These are phyloP conservation scores for Hordeum marinum DNA, from an alignment of 176 grass and related monocot genomes.

Conservation along the genomic window DNA sequence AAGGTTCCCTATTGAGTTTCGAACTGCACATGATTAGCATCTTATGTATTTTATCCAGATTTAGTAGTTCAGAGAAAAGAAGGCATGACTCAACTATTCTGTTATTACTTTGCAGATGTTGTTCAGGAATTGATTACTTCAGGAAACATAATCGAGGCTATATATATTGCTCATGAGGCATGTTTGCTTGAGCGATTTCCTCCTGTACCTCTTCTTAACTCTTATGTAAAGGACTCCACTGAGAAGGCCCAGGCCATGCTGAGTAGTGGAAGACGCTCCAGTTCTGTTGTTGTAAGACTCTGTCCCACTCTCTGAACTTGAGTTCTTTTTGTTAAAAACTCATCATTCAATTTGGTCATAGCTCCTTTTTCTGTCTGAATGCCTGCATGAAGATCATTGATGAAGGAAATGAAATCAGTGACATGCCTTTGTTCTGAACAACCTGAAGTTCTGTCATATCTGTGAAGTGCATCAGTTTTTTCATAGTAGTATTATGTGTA, in stretches of 20 bases:
- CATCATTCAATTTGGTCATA: neutral
- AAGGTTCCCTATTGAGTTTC: neutral
- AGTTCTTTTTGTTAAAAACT: neutral
- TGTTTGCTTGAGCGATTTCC: conserved; percentile 54
- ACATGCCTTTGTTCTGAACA: neutral
- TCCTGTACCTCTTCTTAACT: conserved; percentile 56
- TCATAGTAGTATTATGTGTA: neutral
- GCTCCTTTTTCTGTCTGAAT: neutral
- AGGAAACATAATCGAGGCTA: conserved; percentile 58
- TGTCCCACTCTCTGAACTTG: neutral
- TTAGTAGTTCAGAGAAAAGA: conserved; percentile 7
- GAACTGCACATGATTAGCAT: conserved; percentile 7
- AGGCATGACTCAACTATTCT: conserved; percentile 17
- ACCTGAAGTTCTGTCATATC: neutral
- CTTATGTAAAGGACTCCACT: conserved; percentile 45
- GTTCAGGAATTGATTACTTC: conserved; percentile 53
- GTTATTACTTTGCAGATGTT: conserved; percentile 46
- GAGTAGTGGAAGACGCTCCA: conserved; percentile 45
- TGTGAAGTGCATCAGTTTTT: neutral
- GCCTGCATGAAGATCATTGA: neutral
- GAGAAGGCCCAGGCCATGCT: conserved; percentile 54
- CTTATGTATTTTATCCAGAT: neutral
- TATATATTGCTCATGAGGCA: conserved; percentile 66
- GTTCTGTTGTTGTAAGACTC: conserved; percentile 50
- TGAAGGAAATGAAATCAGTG: neutral